phyloP scores from a whole-genome alignment of 78 protist species.

The Dictyostelium purpureum region DNA sequence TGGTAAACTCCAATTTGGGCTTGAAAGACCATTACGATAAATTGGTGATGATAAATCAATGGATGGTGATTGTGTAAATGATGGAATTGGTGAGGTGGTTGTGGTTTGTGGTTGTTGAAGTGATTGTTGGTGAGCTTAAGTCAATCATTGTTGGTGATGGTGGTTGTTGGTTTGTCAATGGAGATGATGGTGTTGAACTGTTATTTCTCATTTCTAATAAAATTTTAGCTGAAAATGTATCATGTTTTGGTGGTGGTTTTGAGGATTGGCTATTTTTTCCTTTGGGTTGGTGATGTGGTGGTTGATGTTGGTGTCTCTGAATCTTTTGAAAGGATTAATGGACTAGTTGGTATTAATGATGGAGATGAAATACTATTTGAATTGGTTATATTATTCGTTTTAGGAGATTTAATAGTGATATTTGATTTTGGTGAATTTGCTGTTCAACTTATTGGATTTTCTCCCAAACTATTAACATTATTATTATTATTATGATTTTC shows the following conservation, averaged over 20 bases:
- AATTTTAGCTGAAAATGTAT: constrained; percentile 44
- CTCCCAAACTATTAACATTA: background rate
- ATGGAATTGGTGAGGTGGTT: background rate
- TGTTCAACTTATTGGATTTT: background rate
- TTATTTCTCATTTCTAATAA: constrained; percentile 58
- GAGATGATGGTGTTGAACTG: constrained; percentile 51
- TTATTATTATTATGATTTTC: too few relatives aligned
- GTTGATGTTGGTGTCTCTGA: background rate
- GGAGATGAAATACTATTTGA: background rate
- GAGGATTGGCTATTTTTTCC: background rate
- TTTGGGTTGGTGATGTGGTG: background rate
- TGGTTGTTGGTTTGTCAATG: constrained; percentile 35
- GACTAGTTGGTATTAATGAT: constrained; percentile 3
- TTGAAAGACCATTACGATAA: background rate
- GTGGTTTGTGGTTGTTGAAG: background rate
- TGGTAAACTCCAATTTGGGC: background rate
- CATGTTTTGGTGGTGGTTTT: background rate
- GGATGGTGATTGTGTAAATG: background rate
- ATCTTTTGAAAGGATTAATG: background rate
- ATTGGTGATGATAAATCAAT: background rate
- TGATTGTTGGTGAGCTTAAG: background rate
- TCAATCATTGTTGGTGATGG: constrained; percentile 5
- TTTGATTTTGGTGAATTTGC: background rate
- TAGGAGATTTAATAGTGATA: background rate
- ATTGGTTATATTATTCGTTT: background rate